phyloP scores from a whole-genome alignment of 73 alveolate species.

The Symbiodinium pilosum region DNA sequence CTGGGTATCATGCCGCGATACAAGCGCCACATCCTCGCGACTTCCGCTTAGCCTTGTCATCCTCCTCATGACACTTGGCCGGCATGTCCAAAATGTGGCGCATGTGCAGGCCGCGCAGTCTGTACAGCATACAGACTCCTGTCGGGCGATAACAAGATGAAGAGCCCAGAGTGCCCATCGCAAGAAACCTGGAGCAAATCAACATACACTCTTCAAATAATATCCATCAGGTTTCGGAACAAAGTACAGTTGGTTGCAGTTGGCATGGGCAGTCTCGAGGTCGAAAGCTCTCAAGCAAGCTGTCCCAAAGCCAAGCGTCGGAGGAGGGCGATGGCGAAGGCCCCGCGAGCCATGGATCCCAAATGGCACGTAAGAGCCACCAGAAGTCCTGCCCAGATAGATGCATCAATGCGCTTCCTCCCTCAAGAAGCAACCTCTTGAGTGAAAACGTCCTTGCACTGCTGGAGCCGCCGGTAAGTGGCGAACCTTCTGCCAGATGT shows the following conservation, averaged over 20 bases:
- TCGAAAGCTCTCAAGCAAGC: too few species aligned
- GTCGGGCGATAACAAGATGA: constrained; percentile 28
- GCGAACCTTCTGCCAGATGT: constrained; percentile 13
- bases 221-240: too few species aligned
- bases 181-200: constrained; percentile 22
- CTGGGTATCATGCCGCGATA: not conserved
- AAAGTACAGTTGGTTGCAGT: too few species aligned
- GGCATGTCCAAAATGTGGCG: too few species aligned
- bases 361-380: constrained; percentile 51
- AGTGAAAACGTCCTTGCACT: constrained; percentile 16
- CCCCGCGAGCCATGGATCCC: constrained; percentile 85
- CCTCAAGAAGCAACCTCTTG: too few species aligned
- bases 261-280: too few species aligned
- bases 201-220: too few species aligned
- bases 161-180: constrained; percentile 57
- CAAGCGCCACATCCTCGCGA: constrained; percentile 72
- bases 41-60: constrained; percentile 8
- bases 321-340: constrained; percentile 70
- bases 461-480: constrained; percentile 92
- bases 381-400: constrained; percentile 19
- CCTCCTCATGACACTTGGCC: constrained; percentile 3
- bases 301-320: constrained; percentile 9
- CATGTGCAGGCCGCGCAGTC: too few species aligned
- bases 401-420: not conserved
- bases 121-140: too few species aligned